Evolutionary conservation across 345 rosid species (phyloP), one percentile per base, ranked within the genome.

Genomic region (Murraya paniculata): DNA sequence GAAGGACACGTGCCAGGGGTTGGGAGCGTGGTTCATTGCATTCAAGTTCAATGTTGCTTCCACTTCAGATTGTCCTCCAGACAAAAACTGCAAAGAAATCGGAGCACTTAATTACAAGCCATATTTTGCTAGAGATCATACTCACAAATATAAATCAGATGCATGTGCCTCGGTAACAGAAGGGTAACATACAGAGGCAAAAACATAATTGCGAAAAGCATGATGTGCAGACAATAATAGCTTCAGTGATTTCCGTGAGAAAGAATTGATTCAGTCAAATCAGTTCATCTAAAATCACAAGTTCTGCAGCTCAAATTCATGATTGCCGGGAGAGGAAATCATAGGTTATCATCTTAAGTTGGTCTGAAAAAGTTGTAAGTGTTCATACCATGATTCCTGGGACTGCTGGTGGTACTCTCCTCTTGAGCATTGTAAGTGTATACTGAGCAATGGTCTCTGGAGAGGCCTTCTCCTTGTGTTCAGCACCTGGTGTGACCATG

Each of bases 1-100:
- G 91, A 96, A 96, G 62, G 99, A 96, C 58, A 96, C 98, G 21
- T 92, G 99, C 99, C 99, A 96, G 4, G 99, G 99, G 88, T 94
- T 96, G 78, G 97, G 97, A 84, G 87, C 88, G 78, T 94, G 98
- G 92, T 96, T 96, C 98, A 96, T 96, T 9, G 98, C 97, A 7
- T 94, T 90, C 72, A 96, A 85, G 91, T 96, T 96, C 80, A 91
- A 87, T 21, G 99, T 96, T 36, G 98, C 99, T 87, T 94, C 93
- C 55, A 88, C 89, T 85, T 96, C 99, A 1, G 98, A 96, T 75
- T 96, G 99, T 82, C 99, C 99, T 80, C 99, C 98, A 2, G 99
- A 95, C 81, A 95, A 84, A 87, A 95, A 95, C 99, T 92, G 93
- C 24, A 22, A 78, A 79, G 62, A 77, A 60, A 77, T 36, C 24